Evolutionary conservation across 192 early-diverging fungal species (phyloP).

Genomic region (Haplosporangium gracile): DNA sequence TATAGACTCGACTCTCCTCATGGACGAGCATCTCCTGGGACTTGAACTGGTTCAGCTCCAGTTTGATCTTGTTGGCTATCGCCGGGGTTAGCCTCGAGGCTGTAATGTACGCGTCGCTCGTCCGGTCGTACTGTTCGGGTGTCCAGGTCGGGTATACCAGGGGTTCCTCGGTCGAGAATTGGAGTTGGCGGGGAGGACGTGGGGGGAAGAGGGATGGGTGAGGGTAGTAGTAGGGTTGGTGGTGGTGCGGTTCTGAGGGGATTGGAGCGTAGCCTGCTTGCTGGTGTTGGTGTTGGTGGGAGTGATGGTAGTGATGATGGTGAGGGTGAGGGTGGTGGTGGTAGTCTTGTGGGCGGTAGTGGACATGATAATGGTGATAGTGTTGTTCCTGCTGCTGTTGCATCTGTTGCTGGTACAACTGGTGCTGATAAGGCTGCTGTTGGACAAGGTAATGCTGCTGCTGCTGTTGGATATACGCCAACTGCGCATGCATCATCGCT

Average conservation of each 20-base stretch:
- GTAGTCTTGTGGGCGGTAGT: conserved; percentile 1
- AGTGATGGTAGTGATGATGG: background rate
- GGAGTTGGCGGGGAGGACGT: conserved; percentile 49
- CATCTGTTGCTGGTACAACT: conserved; percentile 7
- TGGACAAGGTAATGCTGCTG: background rate
- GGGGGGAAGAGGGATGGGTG: conserved; percentile 32
- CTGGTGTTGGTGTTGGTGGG: background rate
- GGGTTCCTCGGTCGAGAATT: conserved; percentile 62
- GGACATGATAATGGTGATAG: conserved; percentile 18
- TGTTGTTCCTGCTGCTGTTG: background rate
- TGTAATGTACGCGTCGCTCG: conserved; percentile 84
- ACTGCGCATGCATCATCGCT: background rate
- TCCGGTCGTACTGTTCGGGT: conserved; percentile 88
- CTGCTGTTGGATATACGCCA: background rate
- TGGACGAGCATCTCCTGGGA: conserved; percentile 92
- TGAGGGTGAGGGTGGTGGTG: background rate
- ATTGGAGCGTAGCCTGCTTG: background rate
- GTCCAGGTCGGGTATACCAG: conserved; percentile 77
- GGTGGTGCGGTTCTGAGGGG: conserved; percentile 11
- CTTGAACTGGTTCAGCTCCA: conserved; percentile 97
- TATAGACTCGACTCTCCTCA: conserved; percentile 77
- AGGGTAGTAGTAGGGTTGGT: conserved; percentile 31
- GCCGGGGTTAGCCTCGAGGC: conserved; percentile 87
- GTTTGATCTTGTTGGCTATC: conserved; percentile 89
- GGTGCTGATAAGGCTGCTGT: background rate